Base-by-base conservation (phyloP, 2,329 filamentous ascomycete genomes). In the Sordariomycetes sp. region DNA sequence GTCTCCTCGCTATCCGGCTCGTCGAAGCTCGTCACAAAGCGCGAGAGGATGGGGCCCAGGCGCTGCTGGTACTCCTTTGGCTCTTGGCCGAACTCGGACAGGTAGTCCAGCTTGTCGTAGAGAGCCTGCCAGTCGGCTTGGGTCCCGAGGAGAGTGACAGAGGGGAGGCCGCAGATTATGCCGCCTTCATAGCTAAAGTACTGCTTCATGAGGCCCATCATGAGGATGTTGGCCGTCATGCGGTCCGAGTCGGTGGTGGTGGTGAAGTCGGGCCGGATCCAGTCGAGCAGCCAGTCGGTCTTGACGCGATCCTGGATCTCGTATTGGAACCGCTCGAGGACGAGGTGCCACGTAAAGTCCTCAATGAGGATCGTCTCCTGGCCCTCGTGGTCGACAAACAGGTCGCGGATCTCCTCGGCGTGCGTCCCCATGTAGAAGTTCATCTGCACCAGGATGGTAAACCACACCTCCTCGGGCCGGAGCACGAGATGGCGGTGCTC, bases 391-490 rank as follows among this genome's bases (percentile, higher is more conserved):
- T 70, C 62, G 8, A 81, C 78, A 61, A 81, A 81, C 16, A 74
- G 58, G 5, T 68, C 63, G 1, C 77, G 69, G 0, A 80, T 56
- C 6, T 74, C 68, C 55, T 81, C 76, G 6, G 75, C 71, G 60
- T 82, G 70, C 0, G 66, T 67, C 34, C 74, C 72, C 68, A 81
- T 74, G 65, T 76, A 81, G 57, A 76, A 72, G 63, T 75, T 77
- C 54, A 82, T 67, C 65, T 82, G 79, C 0, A 71, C 69, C 3
- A 82, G 68, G 57, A 82, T 77, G 55, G 79, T 73, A 61, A 81
- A 76, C 79, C 79, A 82, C 34, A 82, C 67, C 57, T 81, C 79
- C 43, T 82, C 79, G 0, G 79, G 79, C 1, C 79, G 73, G 16
- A 82, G 66, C 1, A 72, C 69, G 1, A 82, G 68, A 62, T 79